phyloP scores from a whole-genome alignment of 1,139 yeast species.

The Protomyces gravidus region DNA sequence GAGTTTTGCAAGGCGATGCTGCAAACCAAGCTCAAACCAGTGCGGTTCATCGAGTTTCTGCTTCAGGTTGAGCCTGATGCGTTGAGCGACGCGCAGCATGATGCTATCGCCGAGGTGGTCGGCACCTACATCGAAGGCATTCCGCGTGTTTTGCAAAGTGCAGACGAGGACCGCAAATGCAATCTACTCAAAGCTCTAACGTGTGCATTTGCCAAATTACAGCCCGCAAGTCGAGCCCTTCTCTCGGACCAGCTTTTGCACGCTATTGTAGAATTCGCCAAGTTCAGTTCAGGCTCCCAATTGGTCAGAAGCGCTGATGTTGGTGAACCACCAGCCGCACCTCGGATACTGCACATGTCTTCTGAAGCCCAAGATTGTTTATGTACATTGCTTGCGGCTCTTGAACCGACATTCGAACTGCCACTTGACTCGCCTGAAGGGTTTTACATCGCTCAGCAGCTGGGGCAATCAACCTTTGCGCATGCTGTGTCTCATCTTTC shows the following conservation, averaged over 20 bases:
- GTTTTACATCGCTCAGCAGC: conserved; percentile 14
- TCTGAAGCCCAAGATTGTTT: conserved; percentile 1
- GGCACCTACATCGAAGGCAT: conserved; percentile 5
- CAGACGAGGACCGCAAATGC: conserved; percentile 11
- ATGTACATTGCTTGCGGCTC: not conserved
- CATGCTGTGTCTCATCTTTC: conserved; percentile 4
- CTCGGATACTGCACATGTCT: not conserved
- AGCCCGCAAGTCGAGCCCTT: not conserved
- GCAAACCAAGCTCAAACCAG: not conserved
- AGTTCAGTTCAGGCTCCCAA: not conserved
- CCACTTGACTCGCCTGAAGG: conserved; percentile 2
- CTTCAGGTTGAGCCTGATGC: conserved; percentile 7
- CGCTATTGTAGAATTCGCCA: not conserved
- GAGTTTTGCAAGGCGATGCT: conserved; percentile 4
- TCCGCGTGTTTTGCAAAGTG: conserved; percentile 2
- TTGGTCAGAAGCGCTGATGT: not conserved
- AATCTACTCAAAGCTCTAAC: conserved; percentile 10
- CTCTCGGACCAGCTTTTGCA: not conserved
- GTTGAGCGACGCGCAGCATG: not conserved
- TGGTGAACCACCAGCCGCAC: not conserved
- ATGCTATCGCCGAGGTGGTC: not conserved
- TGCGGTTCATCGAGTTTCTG: conserved; percentile 9
- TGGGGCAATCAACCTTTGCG: conserved; percentile 1
- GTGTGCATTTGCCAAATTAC: not conserved
- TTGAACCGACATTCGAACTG: not conserved